Evolutionary conservation across 2,329 filamentous ascomycete species (phyloP).

Genomic region (Pyricularia grisea): DNA sequence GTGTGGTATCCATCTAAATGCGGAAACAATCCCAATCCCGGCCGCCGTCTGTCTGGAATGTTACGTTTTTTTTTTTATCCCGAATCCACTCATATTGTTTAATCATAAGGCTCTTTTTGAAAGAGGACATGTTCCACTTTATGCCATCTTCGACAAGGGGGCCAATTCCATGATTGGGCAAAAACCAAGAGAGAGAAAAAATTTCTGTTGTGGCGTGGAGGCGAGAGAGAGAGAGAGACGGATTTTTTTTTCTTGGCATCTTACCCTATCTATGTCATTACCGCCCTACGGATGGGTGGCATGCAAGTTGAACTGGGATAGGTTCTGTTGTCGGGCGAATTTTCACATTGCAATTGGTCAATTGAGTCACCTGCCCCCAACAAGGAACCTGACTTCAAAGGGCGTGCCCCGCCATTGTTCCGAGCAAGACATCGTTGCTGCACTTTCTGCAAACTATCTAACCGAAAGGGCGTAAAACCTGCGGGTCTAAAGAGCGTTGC

Average conservation of each 20-base stretch:
- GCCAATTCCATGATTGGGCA: too few species aligned
- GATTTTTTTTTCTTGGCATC: neutral
- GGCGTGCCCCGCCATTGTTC: neutral
- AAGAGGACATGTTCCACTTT: too few species aligned
- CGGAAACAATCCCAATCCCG: too few species aligned
- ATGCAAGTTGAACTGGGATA: too few species aligned
- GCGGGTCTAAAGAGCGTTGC: neutral
- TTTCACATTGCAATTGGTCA: conserved; percentile 10
- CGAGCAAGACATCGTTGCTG: neutral
- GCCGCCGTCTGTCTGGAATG: too few species aligned
- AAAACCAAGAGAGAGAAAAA: too few species aligned
- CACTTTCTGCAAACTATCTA: neutral
- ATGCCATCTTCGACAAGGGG: too few species aligned
- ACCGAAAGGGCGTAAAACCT: neutral
- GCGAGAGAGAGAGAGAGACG: too few species aligned
- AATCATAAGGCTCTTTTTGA: too few species aligned
- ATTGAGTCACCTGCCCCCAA: conserved; percentile 12
- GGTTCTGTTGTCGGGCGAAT: neutral
- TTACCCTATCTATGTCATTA: neutral
- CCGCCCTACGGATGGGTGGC: neutral
- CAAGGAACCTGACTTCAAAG: neutral
- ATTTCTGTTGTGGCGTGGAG: neutral
- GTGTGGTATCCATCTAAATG: too few species aligned
- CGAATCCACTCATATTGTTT: too few species aligned
- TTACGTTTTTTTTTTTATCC: too few species aligned